Evolutionary conservation across 768 basidiomycete species (phyloP), one percentile per base, ranked within the genome.

Genomic region (Lactarius vividus): DNA sequence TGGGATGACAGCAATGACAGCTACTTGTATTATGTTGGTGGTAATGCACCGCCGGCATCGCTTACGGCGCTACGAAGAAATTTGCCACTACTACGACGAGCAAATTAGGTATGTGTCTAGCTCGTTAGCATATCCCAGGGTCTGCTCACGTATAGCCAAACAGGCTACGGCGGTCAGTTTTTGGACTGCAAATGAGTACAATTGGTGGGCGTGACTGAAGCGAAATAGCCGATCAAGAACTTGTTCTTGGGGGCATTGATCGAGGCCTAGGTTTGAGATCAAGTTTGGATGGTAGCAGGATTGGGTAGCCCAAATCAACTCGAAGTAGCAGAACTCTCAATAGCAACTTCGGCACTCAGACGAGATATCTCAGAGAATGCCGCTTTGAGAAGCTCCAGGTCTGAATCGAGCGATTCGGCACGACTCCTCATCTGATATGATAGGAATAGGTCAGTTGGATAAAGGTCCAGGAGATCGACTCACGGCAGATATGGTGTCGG

Each of bases 351-450:
- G 2, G 88, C 81, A 6, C 85, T 83, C 15, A 94, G 81, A 40
- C 92, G 81, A 18, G 92, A 94, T 35, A 94, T 94, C 71, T 94
- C 92, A 9, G 89, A 92, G 73, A 94, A 94, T 0, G 92, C 91
- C 23, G 79, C 85, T 72, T 84, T 84, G 54, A 96, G 83, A 26
- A 88, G 80, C 72, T 96, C 94, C 15, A 96, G 82, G 73, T 95
- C 91, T 4, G 83, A 81, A 72, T 96, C 94, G 15, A 95, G 83
- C 59, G 87, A 86, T 74, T 96, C 94, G 2, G 94, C 92, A 15
- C 91, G 84, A 7, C 84, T 82, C 75, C 94, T 96, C 88, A 96
- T 94, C 94, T 94, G 69, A 56, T 46, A 35, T n/a, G 26, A 63
- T n/a, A 56, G 5, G 37, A 26, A 61, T 13, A 15, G 7, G 55